Evolutionary conservation across 176 grass and related monocot genomes (phyloP), one percentile per base, ranked within the genome.

Genomic region (Juncus effusus): DNA sequence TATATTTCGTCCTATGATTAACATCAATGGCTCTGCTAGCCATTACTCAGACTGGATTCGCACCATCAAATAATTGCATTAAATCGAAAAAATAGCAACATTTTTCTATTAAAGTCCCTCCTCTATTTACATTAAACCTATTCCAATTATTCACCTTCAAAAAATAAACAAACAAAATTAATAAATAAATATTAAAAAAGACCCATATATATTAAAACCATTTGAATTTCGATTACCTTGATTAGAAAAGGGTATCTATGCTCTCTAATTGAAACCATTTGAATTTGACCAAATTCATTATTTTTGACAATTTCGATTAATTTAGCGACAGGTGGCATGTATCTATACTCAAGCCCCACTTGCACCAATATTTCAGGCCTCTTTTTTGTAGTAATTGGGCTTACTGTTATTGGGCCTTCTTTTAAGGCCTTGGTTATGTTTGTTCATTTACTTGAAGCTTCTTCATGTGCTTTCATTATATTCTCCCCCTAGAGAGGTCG

Each of bases 71-170:
- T 61, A 96, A 53, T 78, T 74, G 81, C 84, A 96, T 91, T 53
- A 96, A 83, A 74, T 96, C 92, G 70, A 91, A 96, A 78, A 96
- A 96, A 35, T 96, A 84, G 76, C 92, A 91, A 42, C 92, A 96
- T 69, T 96, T 96, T 81, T 96, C 92, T 47, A 96, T 87, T 6
- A 91, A 70, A 42, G 92, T 96, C 61, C 92, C 91, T 6, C 87
- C 92, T 85, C 67, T 88, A 63, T 96, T 96, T 65, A 81, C 70
- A 69, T 96, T 96, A 69, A 96, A 96, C 58, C 92, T 87, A 75
- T 96, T 96, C 91, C 84, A 96, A 64, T 96, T 88, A 41, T 91
- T 85, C 7, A 96, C 92, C 92, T 96, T 74, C 54, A 80, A 16
- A 47, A 68, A 28, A 28, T 1, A 60, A 63, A 71, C 72, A 65